Conservation (phyloP, 306 rosid genomes). For the Begonia masoniana region DNA sequence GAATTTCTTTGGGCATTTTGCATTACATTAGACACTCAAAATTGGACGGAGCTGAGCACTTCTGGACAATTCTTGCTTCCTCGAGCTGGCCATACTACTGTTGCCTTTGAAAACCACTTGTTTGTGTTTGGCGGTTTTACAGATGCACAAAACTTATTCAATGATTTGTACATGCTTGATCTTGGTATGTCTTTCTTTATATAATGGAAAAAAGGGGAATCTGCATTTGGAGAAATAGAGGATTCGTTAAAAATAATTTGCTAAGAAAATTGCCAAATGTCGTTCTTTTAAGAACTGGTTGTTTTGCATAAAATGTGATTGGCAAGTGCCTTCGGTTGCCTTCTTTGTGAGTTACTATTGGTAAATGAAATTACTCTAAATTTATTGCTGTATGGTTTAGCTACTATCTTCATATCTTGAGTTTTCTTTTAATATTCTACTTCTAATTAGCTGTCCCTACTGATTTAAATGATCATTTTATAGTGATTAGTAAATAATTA, state of each 20-base stretch:
- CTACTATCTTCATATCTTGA: too few species aligned
- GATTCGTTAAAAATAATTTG: neutral
- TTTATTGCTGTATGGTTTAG: too few species aligned
- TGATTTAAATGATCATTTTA: constrained; percentile 4
- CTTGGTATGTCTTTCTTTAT: constrained; percentile 51
- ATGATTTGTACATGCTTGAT: constrained; percentile 77
- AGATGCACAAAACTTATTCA: constrained; percentile 82
- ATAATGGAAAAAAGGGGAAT: constrained; percentile 26
- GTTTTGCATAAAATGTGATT: too few species aligned
- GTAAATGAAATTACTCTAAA: too few species aligned
- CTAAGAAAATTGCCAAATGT: too few species aligned
- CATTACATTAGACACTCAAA: constrained; percentile 58
- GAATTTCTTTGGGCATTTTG: constrained; percentile 15
- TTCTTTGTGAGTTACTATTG: too few species aligned
- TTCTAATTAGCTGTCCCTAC: constrained; percentile 7
- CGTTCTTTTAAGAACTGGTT: too few species aligned
- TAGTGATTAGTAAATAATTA: too few species aligned
- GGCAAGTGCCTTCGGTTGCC: too few species aligned
- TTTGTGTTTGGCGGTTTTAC: constrained; percentile 97
- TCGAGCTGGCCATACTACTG: constrained; percentile 93
- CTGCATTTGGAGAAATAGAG: constrained; percentile 6
- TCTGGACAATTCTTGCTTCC: constrained; percentile 73
- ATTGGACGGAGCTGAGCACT: constrained; percentile 82
- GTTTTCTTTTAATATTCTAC: neutral
- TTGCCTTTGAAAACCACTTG: constrained; percentile 73